phyloP scores from a whole-genome alignment of 306 rosid genomes.

The Cicer pinnatifidum region DNA sequence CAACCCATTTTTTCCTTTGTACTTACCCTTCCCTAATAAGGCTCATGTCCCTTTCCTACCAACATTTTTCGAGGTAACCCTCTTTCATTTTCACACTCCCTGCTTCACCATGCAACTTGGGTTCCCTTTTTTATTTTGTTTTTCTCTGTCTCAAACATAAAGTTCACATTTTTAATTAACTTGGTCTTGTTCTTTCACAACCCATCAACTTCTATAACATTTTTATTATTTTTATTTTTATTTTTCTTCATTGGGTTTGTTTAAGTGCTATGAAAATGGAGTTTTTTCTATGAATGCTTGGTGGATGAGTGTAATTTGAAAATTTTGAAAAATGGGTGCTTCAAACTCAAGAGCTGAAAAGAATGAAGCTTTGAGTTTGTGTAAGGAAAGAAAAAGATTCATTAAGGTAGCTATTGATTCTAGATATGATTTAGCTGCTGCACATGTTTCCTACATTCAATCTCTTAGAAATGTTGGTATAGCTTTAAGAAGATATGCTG shows the following conservation, averaged over 20 bases:
- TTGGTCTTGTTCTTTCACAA: neutral
- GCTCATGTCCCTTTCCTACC: conserved; percentile 46
- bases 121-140: conserved; percentile 39
- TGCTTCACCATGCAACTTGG: conserved; percentile 44
- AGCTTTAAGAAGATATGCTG: conserved; percentile 82
- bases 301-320: conserved; percentile 41
- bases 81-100: conserved; percentile 32
- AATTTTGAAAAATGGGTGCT: conserved; percentile 59
- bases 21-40: conserved; percentile 32
- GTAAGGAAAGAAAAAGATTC: conserved; percentile 77
- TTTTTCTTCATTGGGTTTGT: too few species aligned
- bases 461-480: conserved; percentile 78
- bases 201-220: too few species aligned
- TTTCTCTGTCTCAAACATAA: conserved; percentile 34
- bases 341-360: conserved; percentile 76
- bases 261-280: neutral
- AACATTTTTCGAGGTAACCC: conserved; percentile 36
- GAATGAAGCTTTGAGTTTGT: conserved; percentile 74
- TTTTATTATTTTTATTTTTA: too few species aligned
- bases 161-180: conserved; percentile 45
- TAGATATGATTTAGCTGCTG: conserved; percentile 81
- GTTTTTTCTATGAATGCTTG: conserved; percentile 19
- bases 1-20: conserved; percentile 32
- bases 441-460: conserved; percentile 77
- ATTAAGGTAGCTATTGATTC: conserved; percentile 87